phyloP scores from a whole-genome alignment of 2,329 filamentous ascomycete species.

The Blastomyces silverae region DNA sequence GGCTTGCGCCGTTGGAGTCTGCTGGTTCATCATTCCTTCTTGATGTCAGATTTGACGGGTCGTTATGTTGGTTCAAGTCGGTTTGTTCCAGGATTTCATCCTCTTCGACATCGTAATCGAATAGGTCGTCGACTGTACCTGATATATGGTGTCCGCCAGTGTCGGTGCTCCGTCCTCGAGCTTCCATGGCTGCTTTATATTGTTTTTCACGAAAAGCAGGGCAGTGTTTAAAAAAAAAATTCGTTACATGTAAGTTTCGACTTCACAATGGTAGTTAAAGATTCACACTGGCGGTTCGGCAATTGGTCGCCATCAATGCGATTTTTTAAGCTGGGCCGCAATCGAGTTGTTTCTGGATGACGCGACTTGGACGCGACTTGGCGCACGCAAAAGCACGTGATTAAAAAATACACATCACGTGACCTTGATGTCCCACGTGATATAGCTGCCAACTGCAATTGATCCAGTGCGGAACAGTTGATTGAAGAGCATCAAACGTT shows the following conservation, averaged over 20 bases:
- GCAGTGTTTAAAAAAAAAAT: neutral
- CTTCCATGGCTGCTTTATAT: neutral
- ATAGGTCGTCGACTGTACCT: conserved; percentile 54
- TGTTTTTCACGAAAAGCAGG: neutral
- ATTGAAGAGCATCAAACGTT: conserved; percentile 1
- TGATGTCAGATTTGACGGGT: conserved; percentile 23
- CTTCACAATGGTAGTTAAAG: neutral
- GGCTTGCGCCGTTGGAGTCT: conserved; percentile 43
- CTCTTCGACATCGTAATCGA: conserved; percentile 64
- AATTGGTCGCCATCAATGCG: neutral
- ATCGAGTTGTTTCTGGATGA: too few relatives aligned
- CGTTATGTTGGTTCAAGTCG: conserved; percentile 23
- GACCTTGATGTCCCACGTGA: too few relatives aligned
- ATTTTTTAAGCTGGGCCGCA: too few relatives aligned
- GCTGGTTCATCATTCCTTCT: conserved; percentile 33
- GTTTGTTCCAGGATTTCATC: conserved; percentile 45
- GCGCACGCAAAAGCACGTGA: too few relatives aligned
- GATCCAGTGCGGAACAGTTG: neutral
- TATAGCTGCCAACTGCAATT: neutral
- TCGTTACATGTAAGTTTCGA: neutral
- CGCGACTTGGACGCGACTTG: too few relatives aligned
- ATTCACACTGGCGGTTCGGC: neutral
- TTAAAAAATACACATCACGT: too few relatives aligned
- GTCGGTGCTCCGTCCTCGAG: neutral
- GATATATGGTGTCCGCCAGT: neutral